Percentiles rank a stretch among this genome's conserved stretches.
Evolutionary conservation across 352 stramenopile genomes (phyloP).

Genomic region (Phytophthora pisi): DNA sequence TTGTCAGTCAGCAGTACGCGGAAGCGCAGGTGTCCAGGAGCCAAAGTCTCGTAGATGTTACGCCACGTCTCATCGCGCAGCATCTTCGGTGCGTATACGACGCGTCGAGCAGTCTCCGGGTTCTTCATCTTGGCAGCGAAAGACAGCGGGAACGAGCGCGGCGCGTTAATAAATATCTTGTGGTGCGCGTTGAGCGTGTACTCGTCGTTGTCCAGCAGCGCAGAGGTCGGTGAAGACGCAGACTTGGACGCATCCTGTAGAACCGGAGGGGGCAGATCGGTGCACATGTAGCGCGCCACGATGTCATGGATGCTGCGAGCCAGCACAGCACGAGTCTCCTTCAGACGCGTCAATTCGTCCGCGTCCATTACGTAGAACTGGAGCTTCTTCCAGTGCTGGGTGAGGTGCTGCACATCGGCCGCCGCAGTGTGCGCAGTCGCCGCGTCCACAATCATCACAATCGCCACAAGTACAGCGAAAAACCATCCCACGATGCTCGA

Average conservation of each 20-base stretch:
- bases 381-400: slow-evolving; percentile 68
- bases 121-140: slow-evolving; percentile 56
- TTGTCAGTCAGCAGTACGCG: slow-evolving; percentile 60
- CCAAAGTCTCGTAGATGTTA: slow-evolving; percentile 70
- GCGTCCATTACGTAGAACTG: slow-evolving; percentile 81
- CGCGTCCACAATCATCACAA: slow-evolving; percentile 39
- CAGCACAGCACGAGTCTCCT: slow-evolving; percentile 57
- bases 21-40: slow-evolving; percentile 60
- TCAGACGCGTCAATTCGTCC: slow-evolving; percentile 54
- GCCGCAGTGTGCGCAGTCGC: slow-evolving; percentile 43
- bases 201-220: slow-evolving; percentile 54
- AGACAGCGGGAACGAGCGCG: slow-evolving; percentile 64
- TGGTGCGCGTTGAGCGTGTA: slow-evolving; percentile 78
- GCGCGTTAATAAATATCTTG: slow-evolving; percentile 87
- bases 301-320: slow-evolving; percentile 71
- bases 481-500: slow-evolving; percentile 43
- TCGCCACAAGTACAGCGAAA: slow-evolving; percentile 23
- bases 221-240: slow-evolving; percentile 30
- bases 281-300: slow-evolving; percentile 69
- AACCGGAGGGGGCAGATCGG: slow-evolving; percentile 65
- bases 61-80: slow-evolving; percentile 73
- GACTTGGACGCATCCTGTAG: slow-evolving; percentile 62
- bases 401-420: slow-evolving; percentile 48
- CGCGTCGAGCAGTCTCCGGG: slow-evolving; percentile 41
- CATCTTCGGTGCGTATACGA: slow-evolving; percentile 77